Evolutionary conservation across 495 filamentous ascomycete species (phyloP), one percentile per base, ranked within the genome.

Genomic region (Pyronema domesticum): DNA sequence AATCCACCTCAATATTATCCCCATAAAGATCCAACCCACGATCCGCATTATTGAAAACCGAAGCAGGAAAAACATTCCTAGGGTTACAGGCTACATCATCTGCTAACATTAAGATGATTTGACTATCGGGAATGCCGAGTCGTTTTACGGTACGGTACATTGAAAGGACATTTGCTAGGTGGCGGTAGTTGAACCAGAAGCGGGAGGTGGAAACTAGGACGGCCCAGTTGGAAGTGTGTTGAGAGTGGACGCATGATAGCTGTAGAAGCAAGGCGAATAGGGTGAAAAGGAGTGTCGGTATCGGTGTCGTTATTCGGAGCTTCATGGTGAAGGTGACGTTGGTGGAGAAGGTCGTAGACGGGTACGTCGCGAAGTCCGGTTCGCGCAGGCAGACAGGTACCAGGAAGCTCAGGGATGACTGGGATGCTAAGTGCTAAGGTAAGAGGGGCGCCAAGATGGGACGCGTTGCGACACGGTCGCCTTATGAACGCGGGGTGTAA

Each of bases 181-280:
- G 91, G 42, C 91, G 85, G 72, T 98, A 98, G 72, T 98, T 98
- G 79, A 98, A 98, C 91, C 91, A 98, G 74, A 98, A 98, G 54
- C 91, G 83, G 7, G 93, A 96, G n/a, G 91, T 98, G 45, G 83
- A 89, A 37, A 98, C 91, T 7, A 98, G 80, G 46, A 98, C 91
- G 3, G 91, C 91, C 93, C 93, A 98, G 67, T 98, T 98, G 58
- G 85, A 94, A 0, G 93, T 96, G 69, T 98, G 91, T 56, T 91
- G 85, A 55, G 82, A 80, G 33, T 70, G 62, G 37, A 73, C 72
- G 46, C 72, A 57, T 45, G 68, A 61, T 51, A 76, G 61, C 58
- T 80, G 62, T 56, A 71, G 54, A 46, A 76, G 54, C 15, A 74
- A 65, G 54, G 75, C 57, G 48, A 79, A 62, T 51, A 68, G 61